Evolutionary conservation across 140 eudicot genomes (phyloP).

Genomic region (Anethum foeniculum): DNA sequence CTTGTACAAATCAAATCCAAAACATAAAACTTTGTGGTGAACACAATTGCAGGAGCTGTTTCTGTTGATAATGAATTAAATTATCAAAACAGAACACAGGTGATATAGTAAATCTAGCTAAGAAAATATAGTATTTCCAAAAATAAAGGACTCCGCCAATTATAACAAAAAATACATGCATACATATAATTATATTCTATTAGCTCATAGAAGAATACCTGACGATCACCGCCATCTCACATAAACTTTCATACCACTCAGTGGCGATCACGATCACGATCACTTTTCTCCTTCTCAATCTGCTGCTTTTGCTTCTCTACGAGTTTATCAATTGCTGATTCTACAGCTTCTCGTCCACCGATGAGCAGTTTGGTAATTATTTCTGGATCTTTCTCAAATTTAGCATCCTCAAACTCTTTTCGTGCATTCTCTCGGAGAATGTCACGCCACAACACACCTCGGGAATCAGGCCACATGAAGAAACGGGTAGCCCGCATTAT

Average conservation of each 20-base stretch:
- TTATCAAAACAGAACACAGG: neutral
- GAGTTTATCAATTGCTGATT: slow-evolving; percentile 64
- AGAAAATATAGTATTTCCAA: neutral
- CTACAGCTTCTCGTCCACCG: slow-evolving; percentile 83
- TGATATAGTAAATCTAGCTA: neutral
- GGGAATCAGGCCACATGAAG: slow-evolving; percentile 73
- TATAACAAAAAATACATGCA: neutral
- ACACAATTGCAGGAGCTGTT: neutral
- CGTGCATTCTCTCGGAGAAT: slow-evolving; percentile 70
- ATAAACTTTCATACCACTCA: slow-evolving; percentile 17
- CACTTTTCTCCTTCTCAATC: slow-evolving; percentile 53
- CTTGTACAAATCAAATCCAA: neutral
- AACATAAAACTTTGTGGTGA: neutral
- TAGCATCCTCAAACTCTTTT: slow-evolving; percentile 80
- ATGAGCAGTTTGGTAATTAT: slow-evolving; percentile 59
- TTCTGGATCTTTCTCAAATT: slow-evolving; percentile 88
- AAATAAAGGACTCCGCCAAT: neutral
- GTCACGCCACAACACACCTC: slow-evolving; percentile 72
- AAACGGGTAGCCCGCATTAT: slow-evolving; percentile 76
- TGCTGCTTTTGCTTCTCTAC: slow-evolving; percentile 86
- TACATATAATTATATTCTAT: neutral
- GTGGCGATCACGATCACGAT: slow-evolving; percentile 35
- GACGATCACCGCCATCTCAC: neutral
- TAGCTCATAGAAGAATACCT: neutral
- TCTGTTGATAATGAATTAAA: neutral